Evolutionary conservation across 306 rosid species (phyloP).

Genomic region (Cucurbita pepo): DNA sequence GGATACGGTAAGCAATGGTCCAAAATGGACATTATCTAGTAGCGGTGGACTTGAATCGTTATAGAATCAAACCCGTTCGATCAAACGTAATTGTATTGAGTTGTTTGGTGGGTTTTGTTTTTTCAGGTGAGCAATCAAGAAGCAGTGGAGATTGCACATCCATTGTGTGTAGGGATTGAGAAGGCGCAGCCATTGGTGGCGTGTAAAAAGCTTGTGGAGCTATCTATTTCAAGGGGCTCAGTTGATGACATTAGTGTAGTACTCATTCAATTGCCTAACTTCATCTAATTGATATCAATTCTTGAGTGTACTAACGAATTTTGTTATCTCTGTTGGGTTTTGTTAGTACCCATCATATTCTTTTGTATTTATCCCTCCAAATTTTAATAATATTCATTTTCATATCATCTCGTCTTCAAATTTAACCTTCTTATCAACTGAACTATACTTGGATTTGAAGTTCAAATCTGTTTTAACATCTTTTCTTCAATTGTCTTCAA

Average conservation of each 20-base stretch:
- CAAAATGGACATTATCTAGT: too few species aligned
- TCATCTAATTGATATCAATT: slow-evolving; percentile 13
- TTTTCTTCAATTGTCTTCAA: too few species aligned
- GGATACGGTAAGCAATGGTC: slow-evolving; percentile 49
- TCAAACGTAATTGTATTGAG: not conserved
- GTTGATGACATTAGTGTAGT: slow-evolving; percentile 73
- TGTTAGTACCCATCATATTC: not conserved
- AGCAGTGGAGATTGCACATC: slow-evolving; percentile 69
- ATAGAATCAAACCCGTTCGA: not conserved
- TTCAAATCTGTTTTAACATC: too few species aligned
- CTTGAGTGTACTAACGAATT: not conserved
- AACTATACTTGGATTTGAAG: too few species aligned
- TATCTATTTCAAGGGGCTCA: slow-evolving; percentile 67
- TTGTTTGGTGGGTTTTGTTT: not conserved
- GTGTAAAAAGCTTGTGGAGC: slow-evolving; percentile 70
- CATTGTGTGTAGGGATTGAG: slow-evolving; percentile 31
- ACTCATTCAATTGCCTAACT: slow-evolving; percentile 42
- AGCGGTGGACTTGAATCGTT: too few species aligned
- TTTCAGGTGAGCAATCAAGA: slow-evolving; percentile 42
- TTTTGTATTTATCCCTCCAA: not conserved
- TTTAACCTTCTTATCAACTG: too few species aligned
- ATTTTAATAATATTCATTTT: not conserved
- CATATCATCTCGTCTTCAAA: too few species aligned
- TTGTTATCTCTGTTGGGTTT: not conserved
- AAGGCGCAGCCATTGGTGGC: slow-evolving; percentile 38